Evolutionary conservation across 2,329 filamentous ascomycete species (phyloP), one percentile per base, ranked within the genome.

Genomic region (Ophiostoma ulmi): DNA sequence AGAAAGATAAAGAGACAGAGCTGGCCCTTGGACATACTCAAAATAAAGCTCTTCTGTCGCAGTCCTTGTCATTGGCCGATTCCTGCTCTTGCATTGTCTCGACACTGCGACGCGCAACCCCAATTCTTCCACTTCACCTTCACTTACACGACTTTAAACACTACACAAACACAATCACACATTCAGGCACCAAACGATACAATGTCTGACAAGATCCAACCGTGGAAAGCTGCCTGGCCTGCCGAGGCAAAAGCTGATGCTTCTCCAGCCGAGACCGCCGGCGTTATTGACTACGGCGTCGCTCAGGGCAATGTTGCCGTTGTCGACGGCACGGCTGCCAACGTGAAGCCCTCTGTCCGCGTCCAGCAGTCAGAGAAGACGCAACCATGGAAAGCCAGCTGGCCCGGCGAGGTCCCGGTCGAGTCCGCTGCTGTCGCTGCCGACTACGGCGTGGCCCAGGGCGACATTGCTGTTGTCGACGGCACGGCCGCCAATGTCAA

Each of bases 191-290:
- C 20, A 5, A 20, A 26, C n/a, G 10, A 26, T 31, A 35, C 67
- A 71, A 73, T 72, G 72, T 44, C 69, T 31, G 70, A 61, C 63
- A 73, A 73, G 36, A 36, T n/a, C 31, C 72, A 73, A 48, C 72
- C 72, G 13, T 73, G 72, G 72, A 73, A 72, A 41, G 71, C 71
- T n/a, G 72, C 70, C 13, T 72, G 72, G 72, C 68, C 72, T 38
- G 66, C 71, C 17, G 26, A 67, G 41, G 38, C 61, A 3, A n/a
- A 39, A 1, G 13, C 22, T 26, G 35, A 67, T 39, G 26, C 39
- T 1, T 31, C 39, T 3, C 3, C 41, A 13, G 35, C 44, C n/a
- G 44, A 17, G 58, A 20, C 58, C 39, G 13, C 38, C 3, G 3
- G 55, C 14, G 5, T 38, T 7, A 26, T 70, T 48, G 71, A 72